Base-by-base conservation (phyloP, 2,329 filamentous ascomycete genomes). In the Neophaeococcomyces aloes region DNA sequence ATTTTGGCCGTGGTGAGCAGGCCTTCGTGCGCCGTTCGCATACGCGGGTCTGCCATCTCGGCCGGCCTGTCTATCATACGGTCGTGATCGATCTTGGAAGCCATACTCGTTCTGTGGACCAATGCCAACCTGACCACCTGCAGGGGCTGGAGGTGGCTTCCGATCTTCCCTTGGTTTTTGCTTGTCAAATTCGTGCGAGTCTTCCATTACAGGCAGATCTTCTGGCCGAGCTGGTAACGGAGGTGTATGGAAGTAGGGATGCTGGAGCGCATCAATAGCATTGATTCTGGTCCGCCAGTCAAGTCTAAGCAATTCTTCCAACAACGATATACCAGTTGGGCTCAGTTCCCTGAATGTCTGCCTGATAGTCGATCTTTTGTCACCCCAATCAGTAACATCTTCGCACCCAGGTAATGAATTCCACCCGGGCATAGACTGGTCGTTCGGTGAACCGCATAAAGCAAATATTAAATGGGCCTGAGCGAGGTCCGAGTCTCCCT, bases 381-480 rank as follows among this genome's bases (percentile, higher is more conserved):
- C 69, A 45, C 60, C 78, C 69, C 64, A 91, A 63, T 64, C 65
- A 33, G 74, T 79, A 10, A 93, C 62, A 4, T 76, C 77, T 52
- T 94, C 85, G 30, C 80, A 87, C 4, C 88, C 87, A 4, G 88
- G 88, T 3, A 98, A 70, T 4, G 71, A 68, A 53, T 77, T 81
- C 84, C 87, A 98, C 6, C 86, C 85, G 1, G 91, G 91, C 91
- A 98, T 96, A 32, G 68, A 91, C 38, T 87, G 79, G 15, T 95
- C 86, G 1, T 75, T 94, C 1, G 91, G 91, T 0, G 86, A 83
- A 11, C 91, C 91, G 53, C 94, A 83, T 30, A 98, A 73, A 51
- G 88, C 85, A 65, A 94, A 98, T 46, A 98, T 96, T 36, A 94
- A 79, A 10, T 94, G 83, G 10, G 93, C 79, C 63, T 98, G 91